Evolutionary conservation across 768 basidiomycete genomes (phyloP), one percentile per base, ranked within the genome.

Genomic region (Lactarius sanguifluus): DNA sequence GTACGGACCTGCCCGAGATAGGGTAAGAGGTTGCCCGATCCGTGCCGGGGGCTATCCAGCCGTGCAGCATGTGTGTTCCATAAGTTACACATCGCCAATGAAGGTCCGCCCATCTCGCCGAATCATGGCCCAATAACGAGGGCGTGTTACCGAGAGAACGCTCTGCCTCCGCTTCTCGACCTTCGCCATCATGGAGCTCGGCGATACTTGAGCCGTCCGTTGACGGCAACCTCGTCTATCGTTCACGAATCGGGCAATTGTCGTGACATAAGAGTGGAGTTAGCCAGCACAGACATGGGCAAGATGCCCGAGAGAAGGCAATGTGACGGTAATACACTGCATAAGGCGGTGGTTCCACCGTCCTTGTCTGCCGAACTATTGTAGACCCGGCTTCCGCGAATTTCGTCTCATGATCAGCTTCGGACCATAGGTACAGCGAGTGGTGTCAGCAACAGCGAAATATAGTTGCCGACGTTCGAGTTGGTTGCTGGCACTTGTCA

Each of bases 1-100:
- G 69, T 20, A 62, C 25, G 25, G 16, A 32, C 41, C 6, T 13
- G n/a, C 32, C 38, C 8, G 47, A 67, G 57, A 34, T 20, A 28
- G 58, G 64, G 15, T 69, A 30, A 69, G 47, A 40, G 32, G 40
- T 64, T 43, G n/a, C 41, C 32, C n/a, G 47, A 58, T 43, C 34
- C 30, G 40, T 16, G 40, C 23, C 38, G 16, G 23, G 3, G 25
- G 47, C 28, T 56, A 41, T 66, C 41, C 18, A 23, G 23, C 36
- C 32, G 34, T 18, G 56, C 56, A 32, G 16, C 56, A 5, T 36
- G 56, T 32, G 56, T 57, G 56, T 57, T 32, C 55, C 56, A 30
- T 57, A 34, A 57, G 56, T 36, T 36, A 57, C n/a, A 13, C n/a
- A 50, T 50, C 23, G 47, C 23, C 47, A 5, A 50, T 13, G 50